Base-by-base conservation (phyloP, 306 rosid genomes). In the Vigna nakashimae region DNA sequence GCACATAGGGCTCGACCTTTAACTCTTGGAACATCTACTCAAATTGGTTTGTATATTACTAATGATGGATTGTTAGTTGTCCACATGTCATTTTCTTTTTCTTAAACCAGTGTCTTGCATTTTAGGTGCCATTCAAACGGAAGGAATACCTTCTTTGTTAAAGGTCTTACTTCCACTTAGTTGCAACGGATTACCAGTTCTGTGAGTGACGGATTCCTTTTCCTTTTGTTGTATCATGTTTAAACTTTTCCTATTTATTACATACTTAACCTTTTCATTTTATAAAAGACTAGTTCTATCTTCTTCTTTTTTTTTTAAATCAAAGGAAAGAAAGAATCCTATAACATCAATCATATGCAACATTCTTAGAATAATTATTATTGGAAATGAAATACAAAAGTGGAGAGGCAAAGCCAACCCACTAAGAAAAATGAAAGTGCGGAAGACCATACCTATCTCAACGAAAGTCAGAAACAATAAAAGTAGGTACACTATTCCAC, bases 141-240 rank as follows among this genome's bases (percentile, higher is more conserved):
- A 92, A 77, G 98, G 97, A 80, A 92, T 94, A 83, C 98, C 98
- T 76, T 92, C 96, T 84, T 83, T 94, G 88, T 87, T 92, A 89
- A 92, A 88, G 87, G 93, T 94, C 73, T 81, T 92, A 80, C 95
- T 94, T 82, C 90, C 98, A 57, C 73, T 92, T 78, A 88, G 79
- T 79, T 94, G 98, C 84, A 74, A 83, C 56, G 98, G 97, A 60
- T 85, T 94, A 51, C 97, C 98, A 69, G 83, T 78, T 62, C 43
- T 80, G 98, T 93, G 82, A 91, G 98, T 92, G 28, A 66, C 36
- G 7, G 42, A 20, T 65, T 82, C 49, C 50, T 48, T 36, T 49
- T 59, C 0, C 45, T 48, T 46, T 71, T 30, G 3, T 40, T 43
- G 11, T 38, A 5, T 24, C 17, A 28, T 57, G 11, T 40, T 60